Base-by-base conservation (phyloP, 805 yeast genomes). In the Scheffersomyces coipomensis region DNA sequence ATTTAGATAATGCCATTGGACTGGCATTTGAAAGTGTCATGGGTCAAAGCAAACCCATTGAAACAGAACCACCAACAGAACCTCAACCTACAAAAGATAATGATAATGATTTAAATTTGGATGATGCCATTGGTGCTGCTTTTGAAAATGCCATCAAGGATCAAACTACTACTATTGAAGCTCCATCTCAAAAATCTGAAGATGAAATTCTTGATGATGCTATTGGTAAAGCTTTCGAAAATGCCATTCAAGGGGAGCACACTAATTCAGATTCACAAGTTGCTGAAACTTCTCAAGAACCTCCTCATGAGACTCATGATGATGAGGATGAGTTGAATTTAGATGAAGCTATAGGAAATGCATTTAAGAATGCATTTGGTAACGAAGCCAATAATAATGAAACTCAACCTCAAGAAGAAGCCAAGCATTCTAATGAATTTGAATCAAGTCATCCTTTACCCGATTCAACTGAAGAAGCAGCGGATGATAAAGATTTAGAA, bases 1-100 rank as follows among this genome's bases (percentile, higher is more conserved):
- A 56, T 19, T 46, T 63, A 33, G 64, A 64, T 37, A 56, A 55
- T 32, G 69, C 70, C 25, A 62, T 62, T 18, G 68, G 66, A 4
- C 48, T 57, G 34, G 68, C 62, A 4, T 58, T 62, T 42, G 55
- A 51, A 37, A 31, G 13, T 31, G 34, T 23, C 11, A 17, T 19
- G 16, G 16, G n/a, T 46, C 60, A 9, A 22, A 24, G 8, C 15
- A n/a, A n/a, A n/a, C n/a, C n/a, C n/a, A n/a, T n/a, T n/a, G n/a
- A n/a, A n/a, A n/a, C n/a, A n/a, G n/a, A n/a, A n/a, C n/a, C n/a
- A n/a, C 19, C n/a, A 17, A 23, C 10, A 19, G 16, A 22, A 12
- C 33, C 32, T 33, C 19, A 26, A 29, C 21, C 30, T 15, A 19
- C 33, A n/a, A 29, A 22, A 11, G 35, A 38, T 9, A 37, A 39